A percentile compares a stretch with the other conserved stretches of the same genome.
phyloP scores from a whole-genome alignment of 2,329 filamentous ascomycete species.

The Podosphaera fusca region DNA sequence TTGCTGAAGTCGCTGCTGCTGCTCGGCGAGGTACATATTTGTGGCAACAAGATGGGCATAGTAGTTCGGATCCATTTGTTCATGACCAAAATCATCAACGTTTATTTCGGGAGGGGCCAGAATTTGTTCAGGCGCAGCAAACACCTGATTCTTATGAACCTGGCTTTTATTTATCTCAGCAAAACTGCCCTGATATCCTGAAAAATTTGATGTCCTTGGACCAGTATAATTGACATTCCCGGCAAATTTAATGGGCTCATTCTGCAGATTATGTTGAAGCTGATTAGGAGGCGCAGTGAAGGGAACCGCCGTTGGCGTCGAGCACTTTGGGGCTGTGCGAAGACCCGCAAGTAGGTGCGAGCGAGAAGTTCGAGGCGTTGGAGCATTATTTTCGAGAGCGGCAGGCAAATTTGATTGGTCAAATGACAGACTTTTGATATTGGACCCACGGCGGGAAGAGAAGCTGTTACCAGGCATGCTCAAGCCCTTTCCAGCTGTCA shows the following conservation, averaged over 20 bases:
- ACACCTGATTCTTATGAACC: conserved; percentile 25
- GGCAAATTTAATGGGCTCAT: conserved; percentile 15
- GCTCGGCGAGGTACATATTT: conserved; percentile 78
- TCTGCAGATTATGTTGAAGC: conserved; percentile 17
- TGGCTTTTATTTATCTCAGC: conserved; percentile 19
- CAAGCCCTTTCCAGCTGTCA: conserved; percentile 46
- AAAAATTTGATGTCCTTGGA: conserved; percentile 15
- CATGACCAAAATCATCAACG: conserved; percentile 43
- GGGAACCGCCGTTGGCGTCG: conserved; percentile 47
- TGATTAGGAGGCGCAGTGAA: conserved; percentile 38
- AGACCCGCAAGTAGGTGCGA: conserved; percentile 85
- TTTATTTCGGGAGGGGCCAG: conserved; percentile 64
- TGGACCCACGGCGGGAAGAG: conserved; percentile 60
- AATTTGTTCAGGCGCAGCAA: conserved; percentile 62
- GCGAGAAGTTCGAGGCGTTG: conserved; percentile 79
- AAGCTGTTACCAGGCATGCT: conserved; percentile 59
- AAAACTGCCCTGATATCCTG: conserved; percentile 18
- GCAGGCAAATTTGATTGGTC: conserved; percentile 47
- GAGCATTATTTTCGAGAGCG: conserved; percentile 40
- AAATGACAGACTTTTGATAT: conserved; percentile 75
- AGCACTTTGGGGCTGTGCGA: conserved; percentile 77
- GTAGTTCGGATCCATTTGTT: conserved; percentile 61
- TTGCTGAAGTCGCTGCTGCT: conserved; percentile 87
- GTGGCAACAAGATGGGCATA: conserved; percentile 80
- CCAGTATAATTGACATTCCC: conserved; percentile 14